Base-by-base conservation (phyloP, 73 alveolate genomes). In the Paramecium tetraurelia region DNA sequence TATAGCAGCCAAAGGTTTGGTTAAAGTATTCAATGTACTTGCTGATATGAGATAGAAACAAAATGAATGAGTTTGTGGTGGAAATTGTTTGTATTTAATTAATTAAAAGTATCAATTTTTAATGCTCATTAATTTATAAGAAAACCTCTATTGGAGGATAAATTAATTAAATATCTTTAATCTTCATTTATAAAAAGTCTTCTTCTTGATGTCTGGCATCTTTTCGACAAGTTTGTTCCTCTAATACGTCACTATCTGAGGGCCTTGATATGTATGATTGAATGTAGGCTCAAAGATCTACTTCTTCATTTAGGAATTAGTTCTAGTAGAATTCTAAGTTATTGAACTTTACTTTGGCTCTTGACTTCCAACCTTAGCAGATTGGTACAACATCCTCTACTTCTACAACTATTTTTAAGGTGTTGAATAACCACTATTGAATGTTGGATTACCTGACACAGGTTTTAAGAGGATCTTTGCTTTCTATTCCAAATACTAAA, bases 1-100 rank as follows among this genome's bases (percentile, higher is more conserved):
- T 1, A 75, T 75, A 2, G 87, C 87, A 35, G 87, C 87, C n/a
- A 75, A 75, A 20, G 87, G 87, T 22, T 22, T 75, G 16, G 87
- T 75, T 16, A 75, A 75, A n/a, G 87, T 75, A 20, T 75, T 75
- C 87, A 75, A 75, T 75, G 59, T 41, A 38, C 87, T 75, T 21
- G 46, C 38, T 12, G 84, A 63, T 2, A 63, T 63, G 84, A 63
- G 46, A 63, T 27, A 63, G 27, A 63, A 63, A 24, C 11, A 63
- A 63, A 33, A 27, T 63, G 84, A 63, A 63, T 63, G 84, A 63
- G 59, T 16, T 53, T 53, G 69, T 53, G 69, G 69, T 53, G 31
- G n/a, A 53, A 48, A 53, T 18, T 53, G 69, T 53, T 18, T 53
- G 31, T 53, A 53, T 53, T 16, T 53, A n/a, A 16, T 18, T 53